Base-by-base conservation (phyloP, 2,329 filamentous ascomycete genomes). In the Aspergillus candidus region DNA sequence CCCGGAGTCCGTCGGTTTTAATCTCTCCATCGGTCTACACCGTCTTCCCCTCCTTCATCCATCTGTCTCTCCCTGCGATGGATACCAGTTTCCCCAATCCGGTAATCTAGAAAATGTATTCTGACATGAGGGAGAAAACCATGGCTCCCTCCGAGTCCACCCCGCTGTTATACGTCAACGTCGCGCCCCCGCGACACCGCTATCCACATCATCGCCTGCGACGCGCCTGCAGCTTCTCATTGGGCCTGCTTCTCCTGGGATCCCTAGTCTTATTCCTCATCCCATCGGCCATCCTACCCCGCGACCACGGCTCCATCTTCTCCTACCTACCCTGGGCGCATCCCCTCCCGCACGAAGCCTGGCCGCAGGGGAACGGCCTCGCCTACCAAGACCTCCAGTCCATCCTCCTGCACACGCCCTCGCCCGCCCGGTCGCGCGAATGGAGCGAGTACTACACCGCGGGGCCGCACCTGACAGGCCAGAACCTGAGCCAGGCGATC, bases 391-490 rank as follows among this genome's bases (percentile, higher is more conserved):
- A 78, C 32, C 68, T 84, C 36, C 72, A 77, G 54, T 61, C 73
- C 15, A 72, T 81, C 33, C 63, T 83, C 22, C 62, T 72, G 4
- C 66, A 69, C 11, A 80, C 76, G 1, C 79, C 80, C 1, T 70
- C 72, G 35, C 70, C 73, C 32, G 67, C 71, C 12, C 77, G 77
- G 50, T 78, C 77, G 7, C 74, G 78, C 50, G 80, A 88, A 67
- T 90, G 85, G 85, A 87, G 82, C 63, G 73, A 72, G 49, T 91
- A 90, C 63, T 91, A 91, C 58, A 86, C 86, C 0, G 72, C 82
- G 0, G 87, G 87, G 0, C 76, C 83, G 13, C 87, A 91, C 66
- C 68, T 91, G 38, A 85, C 84, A 0, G 86, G 87, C 14, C 82
- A 84, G 68, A 93, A 91, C 61, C 74, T 82, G 48, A 88, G 83